These are phyloP conservation scores for Aspergillus diversus DNA, from an alignment of 495 filamentous ascomycete genomes.

Conservation along the genomic window DNA sequence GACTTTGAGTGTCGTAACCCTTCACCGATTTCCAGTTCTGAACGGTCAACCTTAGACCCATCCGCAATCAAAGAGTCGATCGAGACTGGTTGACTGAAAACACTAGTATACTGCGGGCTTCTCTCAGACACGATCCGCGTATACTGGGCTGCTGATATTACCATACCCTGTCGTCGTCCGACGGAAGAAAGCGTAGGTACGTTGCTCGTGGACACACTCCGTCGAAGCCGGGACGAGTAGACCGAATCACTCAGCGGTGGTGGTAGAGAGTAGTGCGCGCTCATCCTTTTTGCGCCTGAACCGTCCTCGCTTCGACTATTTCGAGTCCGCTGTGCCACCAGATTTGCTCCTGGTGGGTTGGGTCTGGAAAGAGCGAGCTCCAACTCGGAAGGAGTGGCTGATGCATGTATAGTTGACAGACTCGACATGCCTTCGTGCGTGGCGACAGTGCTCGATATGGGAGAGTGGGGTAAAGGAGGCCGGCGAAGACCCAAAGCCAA, in stretches of 20 bases:
- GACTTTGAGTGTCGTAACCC: conserved; percentile 21
- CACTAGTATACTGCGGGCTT: conserved; percentile 13
- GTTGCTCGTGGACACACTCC: conserved; percentile 20
- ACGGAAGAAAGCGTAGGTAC: conserved; percentile 11
- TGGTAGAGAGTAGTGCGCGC: not conserved
- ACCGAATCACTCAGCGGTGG: conserved; percentile 18
- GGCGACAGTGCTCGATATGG: not conserved
- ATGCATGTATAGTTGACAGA: not conserved
- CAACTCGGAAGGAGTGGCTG: not conserved
- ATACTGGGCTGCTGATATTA: conserved; percentile 22
- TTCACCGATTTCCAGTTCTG: conserved; percentile 20
- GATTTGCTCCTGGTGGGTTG: not conserved
- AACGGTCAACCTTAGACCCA: not conserved
- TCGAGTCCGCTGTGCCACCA: not conserved
- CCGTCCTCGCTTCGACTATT: not conserved
- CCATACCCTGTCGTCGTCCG: conserved; percentile 14
- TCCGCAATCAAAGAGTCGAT: conserved; percentile 20
- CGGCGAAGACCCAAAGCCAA: too few species aligned
- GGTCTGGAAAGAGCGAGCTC: not conserved
- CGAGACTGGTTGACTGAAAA: conserved; percentile 16
- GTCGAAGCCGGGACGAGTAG: conserved; percentile 21
- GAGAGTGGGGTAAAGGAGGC: too few species aligned
- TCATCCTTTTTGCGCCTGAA: not conserved
- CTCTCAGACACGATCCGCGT: conserved; percentile 19
- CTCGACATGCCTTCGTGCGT: not conserved